Evolutionary conservation across 2,329 filamentous ascomycete species (phyloP), one percentile per base, ranked within the genome.

Genomic region (Talaromyces marneffei): DNA sequence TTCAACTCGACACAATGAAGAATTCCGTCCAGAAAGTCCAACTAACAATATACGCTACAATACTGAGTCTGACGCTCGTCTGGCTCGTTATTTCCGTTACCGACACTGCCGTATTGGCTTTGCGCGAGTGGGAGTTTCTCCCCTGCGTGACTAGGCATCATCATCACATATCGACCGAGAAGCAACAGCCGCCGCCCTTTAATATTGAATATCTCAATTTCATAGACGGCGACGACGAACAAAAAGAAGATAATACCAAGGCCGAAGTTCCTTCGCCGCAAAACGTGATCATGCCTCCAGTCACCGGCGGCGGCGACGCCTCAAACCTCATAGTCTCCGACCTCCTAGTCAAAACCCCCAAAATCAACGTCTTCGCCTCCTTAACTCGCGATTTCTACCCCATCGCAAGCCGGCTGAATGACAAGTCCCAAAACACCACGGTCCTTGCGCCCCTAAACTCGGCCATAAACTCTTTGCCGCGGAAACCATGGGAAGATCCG

Each of bases 361-460:
- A 82, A 63, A 89, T 96, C 71, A 92, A 91, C 65, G 87, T 92
- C 67, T 97, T 97, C 76, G 89, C 91, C 31, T 86, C 87, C 44
- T 86, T 96, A 69, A 87, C 88, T 4, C 86, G 92, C 62, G 88
- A 93, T 70, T 85, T 92, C 68, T 83, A 87, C 52, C 77, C 82
- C n/a, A 82, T 92, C 20, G 83, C 85, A 9, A 77, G 79, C 23
- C 88, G 90, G 0, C 83, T 97, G 14, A 84, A 89, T 67, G 83
- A 91, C 71, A 74, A 81, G 0, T 71, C 78, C 0, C 75, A 82
- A 62, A 92, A 93, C 72, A 90, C 90, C 16, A 97, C 92, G 2
- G 86, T 97, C 25, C 85, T 97, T 2, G 93, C 92, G 4, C 94
- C 94, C 0, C 79, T 90, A 59, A 97, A 99, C 79, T 86, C 84